Conservation (phyloP, 2,329 filamentous ascomycete species). For the Neocucurbitaria cava region DNA sequence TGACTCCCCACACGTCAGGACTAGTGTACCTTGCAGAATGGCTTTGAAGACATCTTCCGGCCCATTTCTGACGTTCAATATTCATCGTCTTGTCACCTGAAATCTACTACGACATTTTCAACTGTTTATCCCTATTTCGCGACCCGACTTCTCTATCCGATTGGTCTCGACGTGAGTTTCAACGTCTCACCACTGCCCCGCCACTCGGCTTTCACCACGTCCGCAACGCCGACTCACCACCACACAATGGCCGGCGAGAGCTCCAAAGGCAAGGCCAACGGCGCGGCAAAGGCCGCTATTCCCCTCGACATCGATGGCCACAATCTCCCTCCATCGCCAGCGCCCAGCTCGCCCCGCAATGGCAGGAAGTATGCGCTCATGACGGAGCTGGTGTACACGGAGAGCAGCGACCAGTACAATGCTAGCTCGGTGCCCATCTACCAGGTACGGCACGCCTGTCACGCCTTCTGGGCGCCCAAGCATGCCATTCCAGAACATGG, state of each 20-base stretch:
- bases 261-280: slow-evolving; percentile 44
- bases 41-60: slow-evolving; percentile 13
- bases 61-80: slow-evolving; percentile 5
- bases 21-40: slow-evolving; percentile 35
- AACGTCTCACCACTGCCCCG: slow-evolving; percentile 8
- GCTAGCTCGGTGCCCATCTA: slow-evolving; percentile 97
- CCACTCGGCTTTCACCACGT: slow-evolving; percentile 15
- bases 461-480: neutral
- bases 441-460: slow-evolving; percentile 62
- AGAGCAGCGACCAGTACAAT: slow-evolving; percentile 96
- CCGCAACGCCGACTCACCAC: slow-evolving; percentile 18
- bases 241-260: slow-evolving; percentile 40
- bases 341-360: slow-evolving; percentile 86
- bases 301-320: slow-evolving; percentile 49
- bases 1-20: slow-evolving; percentile 40
- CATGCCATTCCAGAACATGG: neutral
- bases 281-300: slow-evolving; percentile 51
- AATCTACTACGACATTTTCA: neutral
- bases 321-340: slow-evolving; percentile 69
- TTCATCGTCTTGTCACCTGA: slow-evolving; percentile 4
- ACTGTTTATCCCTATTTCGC: slow-evolving; percentile 1
- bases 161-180: slow-evolving; percentile 26
- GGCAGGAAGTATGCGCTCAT: slow-evolving; percentile 91
- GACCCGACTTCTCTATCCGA: slow-evolving; percentile 11
- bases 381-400: slow-evolving; percentile 95